These are phyloP conservation scores for Globisporangium rhizosaccharum DNA, from an alignment of 352 stramenopile species.

Conservation along the genomic window DNA sequence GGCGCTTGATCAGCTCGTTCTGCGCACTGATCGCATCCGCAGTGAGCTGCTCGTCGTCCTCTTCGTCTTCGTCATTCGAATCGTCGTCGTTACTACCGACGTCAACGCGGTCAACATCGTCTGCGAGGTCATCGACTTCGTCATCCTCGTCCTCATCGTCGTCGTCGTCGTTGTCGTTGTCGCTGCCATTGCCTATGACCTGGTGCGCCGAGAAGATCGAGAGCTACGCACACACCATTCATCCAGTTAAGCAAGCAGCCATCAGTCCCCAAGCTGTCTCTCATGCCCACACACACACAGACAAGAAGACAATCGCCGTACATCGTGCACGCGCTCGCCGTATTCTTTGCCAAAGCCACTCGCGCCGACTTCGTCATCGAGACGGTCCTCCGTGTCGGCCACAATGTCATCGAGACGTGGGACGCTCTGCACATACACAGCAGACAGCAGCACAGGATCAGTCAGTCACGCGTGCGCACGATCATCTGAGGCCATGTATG, in stretches of 20 bases:
- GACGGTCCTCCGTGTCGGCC: slow-evolving; percentile 43
- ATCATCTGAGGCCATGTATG: neutral
- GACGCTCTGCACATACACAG: slow-evolving; percentile 25
- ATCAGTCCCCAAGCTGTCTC: neutral
- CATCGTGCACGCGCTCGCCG: slow-evolving; percentile 59
- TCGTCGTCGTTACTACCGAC: slow-evolving; percentile 22
- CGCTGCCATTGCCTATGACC: slow-evolving; percentile 24
- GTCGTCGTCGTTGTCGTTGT: slow-evolving; percentile 45
- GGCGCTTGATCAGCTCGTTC: slow-evolving; percentile 76
- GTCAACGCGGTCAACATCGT: slow-evolving; percentile 29
- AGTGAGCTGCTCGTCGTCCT: slow-evolving; percentile 10
- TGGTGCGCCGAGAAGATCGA: slow-evolving; percentile 82
- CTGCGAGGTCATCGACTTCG: slow-evolving; percentile 28
- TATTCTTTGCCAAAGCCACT: slow-evolving; percentile 80
- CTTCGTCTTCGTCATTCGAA: slow-evolving; percentile 11
- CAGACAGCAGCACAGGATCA: neutral
- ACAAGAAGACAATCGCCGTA: slow-evolving; percentile 19
- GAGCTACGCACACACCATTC: slow-evolving; percentile 27
- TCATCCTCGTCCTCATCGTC: slow-evolving; percentile 26
- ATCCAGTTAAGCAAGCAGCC: neutral
- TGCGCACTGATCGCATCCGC: slow-evolving; percentile 42
- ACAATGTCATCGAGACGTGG: slow-evolving; percentile 67
- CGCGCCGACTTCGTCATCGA: slow-evolving; percentile 72
- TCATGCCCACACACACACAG: neutral
- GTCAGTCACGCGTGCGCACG: slow-evolving; percentile 7